phyloP scores from a whole-genome alignment of 2,329 filamentous ascomycete genomes.

The Penicillium hordei region DNA sequence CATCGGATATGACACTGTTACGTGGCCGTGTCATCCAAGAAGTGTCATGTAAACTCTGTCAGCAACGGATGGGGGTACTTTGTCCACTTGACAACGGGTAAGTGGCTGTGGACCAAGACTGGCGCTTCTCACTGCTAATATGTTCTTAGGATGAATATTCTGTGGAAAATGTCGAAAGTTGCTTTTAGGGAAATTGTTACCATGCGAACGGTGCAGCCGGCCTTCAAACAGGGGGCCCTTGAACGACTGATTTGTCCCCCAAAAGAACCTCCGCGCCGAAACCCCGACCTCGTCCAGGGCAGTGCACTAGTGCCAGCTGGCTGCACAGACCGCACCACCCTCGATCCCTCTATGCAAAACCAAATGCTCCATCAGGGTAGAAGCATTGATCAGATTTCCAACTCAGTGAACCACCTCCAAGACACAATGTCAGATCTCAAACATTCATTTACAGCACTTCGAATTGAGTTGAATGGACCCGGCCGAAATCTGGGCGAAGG shows the following conservation, averaged over 20 bases:
- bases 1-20: slow-evolving; percentile 36
- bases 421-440: slow-evolving; percentile 44
- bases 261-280: slow-evolving; percentile 24
- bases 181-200: slow-evolving; percentile 42
- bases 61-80: slow-evolving; percentile 39
- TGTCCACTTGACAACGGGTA: slow-evolving; percentile 40
- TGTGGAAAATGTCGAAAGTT: slow-evolving; percentile 43
- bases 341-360: slow-evolving; percentile 30
- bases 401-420: slow-evolving; percentile 39
- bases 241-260: slow-evolving; percentile 30
- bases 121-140: not conserved
- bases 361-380: slow-evolving; percentile 40
- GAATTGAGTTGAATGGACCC: slow-evolving; percentile 38
- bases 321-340: slow-evolving; percentile 15
- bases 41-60: slow-evolving; percentile 39
- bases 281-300: slow-evolving; percentile 16
- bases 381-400: slow-evolving; percentile 41
- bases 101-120: slow-evolving; percentile 13
- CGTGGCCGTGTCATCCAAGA: slow-evolving; percentile 40
- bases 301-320: slow-evolving; percentile 29
- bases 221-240: slow-evolving; percentile 36
- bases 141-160: slow-evolving; percentile 34
- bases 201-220: slow-evolving; percentile 39
- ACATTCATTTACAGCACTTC: slow-evolving; percentile 39
- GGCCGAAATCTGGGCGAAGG: slow-evolving; percentile 25